These are phyloP conservation scores for Apophysomyces trapeziformis DNA, from an alignment of 371 early-diverging fungal genomes.

Conservation along the genomic window DNA sequence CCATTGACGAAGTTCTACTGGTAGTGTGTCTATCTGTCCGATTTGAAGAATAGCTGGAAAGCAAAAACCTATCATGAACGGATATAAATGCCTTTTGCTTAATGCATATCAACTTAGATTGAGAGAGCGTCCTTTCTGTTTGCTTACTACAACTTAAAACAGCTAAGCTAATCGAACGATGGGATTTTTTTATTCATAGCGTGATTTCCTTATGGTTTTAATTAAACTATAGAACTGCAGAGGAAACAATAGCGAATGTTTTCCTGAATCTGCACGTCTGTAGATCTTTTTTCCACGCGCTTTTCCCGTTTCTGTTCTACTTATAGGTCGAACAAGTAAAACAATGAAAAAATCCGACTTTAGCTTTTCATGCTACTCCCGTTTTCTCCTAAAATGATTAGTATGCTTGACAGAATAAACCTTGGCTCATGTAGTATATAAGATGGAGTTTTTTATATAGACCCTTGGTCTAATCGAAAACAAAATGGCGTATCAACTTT, in stretches of 20 bases:
- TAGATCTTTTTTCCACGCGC: neutral
- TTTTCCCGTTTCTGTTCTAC: neutral
- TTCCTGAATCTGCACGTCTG: neutral
- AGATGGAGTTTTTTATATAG: neutral
- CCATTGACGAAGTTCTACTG: conserved; percentile 61
- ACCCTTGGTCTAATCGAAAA: neutral
- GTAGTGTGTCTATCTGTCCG: conserved; percentile 59
- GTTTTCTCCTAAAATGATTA: neutral
- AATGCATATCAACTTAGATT: too few species aligned
- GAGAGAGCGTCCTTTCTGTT: too few species aligned
- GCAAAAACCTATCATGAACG: too few species aligned
- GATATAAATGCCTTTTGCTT: too few species aligned
- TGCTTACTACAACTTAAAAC: too few species aligned
- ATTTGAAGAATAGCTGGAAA: conserved; percentile 18
- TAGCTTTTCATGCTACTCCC: neutral
- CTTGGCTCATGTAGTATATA: neutral
- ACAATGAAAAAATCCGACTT: conserved; percentile 6
- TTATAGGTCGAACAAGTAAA: neutral
- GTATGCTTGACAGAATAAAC: neutral
- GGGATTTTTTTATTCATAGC: too few species aligned
- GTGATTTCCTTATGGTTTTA: too few species aligned
- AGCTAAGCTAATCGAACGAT: too few species aligned
- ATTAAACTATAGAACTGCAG: too few species aligned
- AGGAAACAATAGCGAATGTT: neutral
- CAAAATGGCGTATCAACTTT: neutral